These are phyloP conservation scores for Xylariaceae sp. DNA, from an alignment of 2,329 filamentous ascomycete species.

Conservation along the genomic window DNA sequence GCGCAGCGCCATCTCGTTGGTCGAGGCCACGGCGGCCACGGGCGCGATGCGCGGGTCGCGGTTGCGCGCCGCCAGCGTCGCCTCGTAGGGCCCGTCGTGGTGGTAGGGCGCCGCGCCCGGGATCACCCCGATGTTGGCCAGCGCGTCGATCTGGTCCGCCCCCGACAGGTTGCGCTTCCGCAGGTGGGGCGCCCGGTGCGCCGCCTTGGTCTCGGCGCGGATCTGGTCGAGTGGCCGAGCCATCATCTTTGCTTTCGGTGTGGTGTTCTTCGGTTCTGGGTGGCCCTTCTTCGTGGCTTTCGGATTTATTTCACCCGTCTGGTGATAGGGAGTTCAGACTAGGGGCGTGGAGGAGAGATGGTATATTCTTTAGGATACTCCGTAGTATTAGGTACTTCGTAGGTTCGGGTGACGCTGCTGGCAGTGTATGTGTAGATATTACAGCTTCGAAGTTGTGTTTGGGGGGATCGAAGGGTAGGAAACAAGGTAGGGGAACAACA, in stretches of 20 bases:
- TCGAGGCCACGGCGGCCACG: slow-evolving; percentile 64
- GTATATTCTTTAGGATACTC: background rate
- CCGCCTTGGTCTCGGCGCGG: slow-evolving; percentile 52
- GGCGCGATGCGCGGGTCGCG: slow-evolving; percentile 55
- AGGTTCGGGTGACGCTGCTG: background rate
- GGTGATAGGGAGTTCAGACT: background rate
- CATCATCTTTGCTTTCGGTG: slow-evolving; percentile 38
- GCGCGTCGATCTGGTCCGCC: slow-evolving; percentile 71
- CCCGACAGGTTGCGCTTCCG: slow-evolving; percentile 58
- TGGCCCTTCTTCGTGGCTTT: background rate
- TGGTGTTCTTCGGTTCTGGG: slow-evolving; percentile 6
- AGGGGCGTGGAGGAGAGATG: too few relatives aligned
- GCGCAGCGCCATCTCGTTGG: slow-evolving; percentile 67
- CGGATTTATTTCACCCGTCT: background rate
- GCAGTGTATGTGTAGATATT: background rate
- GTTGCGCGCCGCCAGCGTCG: slow-evolving; percentile 69
- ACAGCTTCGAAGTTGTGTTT: background rate
- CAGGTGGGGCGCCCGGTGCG: slow-evolving; percentile 60
- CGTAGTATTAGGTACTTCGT: background rate
- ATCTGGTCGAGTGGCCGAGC: slow-evolving; percentile 63
- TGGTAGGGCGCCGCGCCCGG: slow-evolving; percentile 69
- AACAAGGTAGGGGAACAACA: background rate
- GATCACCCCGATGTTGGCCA: slow-evolving; percentile 59
- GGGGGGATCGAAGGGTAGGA: background rate
- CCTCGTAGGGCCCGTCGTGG: slow-evolving; percentile 86